Evolutionary conservation across 768 basidiomycete genomes (phyloP).

Genomic region (Coprinellus aureogranulatus): DNA sequence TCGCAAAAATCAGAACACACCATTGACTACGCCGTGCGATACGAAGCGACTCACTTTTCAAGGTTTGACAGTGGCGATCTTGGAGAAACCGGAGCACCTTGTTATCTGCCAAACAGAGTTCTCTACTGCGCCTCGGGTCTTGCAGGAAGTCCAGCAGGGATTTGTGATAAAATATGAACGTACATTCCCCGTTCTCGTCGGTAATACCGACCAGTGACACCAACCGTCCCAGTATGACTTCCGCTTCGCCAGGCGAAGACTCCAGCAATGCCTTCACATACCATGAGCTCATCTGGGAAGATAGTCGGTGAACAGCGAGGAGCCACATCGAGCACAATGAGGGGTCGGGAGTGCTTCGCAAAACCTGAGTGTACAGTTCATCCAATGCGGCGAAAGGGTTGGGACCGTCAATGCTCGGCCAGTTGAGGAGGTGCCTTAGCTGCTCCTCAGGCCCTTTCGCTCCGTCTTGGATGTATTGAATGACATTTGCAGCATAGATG

Average conservation of each 20-base stretch:
- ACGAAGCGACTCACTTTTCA: too few species aligned
- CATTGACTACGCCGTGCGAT: too few species aligned
- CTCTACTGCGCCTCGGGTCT: background rate
- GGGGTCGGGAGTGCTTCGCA: background rate
- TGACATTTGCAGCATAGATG: slow-evolving; percentile 15
- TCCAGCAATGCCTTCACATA: too few species aligned
- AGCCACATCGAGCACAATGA: background rate
- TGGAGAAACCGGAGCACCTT: too few species aligned
- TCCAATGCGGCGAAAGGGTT: slow-evolving; percentile 2
- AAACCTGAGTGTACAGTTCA: slow-evolving; percentile 1
- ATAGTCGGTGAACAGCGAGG: too few species aligned
- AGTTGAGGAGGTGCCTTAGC: background rate
- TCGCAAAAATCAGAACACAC: too few species aligned
- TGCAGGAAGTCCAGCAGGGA: background rate
- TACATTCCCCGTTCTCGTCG: background rate
- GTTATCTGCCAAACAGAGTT: too few species aligned
- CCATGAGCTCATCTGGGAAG: too few species aligned
- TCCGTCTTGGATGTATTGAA: slow-evolving; percentile 8
- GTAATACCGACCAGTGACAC: background rate
- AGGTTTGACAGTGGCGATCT: too few species aligned
- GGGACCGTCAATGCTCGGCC: background rate
- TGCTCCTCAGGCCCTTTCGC: slow-evolving; percentile 7
- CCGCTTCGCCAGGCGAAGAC: background rate
- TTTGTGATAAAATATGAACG: background rate
- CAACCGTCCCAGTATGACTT: background rate